A percentile compares a stretch with the other conserved stretches of the same genome.
phyloP scores from a whole-genome alignment of 352 stramenopile species.

The Phytophthora fragariae region DNA sequence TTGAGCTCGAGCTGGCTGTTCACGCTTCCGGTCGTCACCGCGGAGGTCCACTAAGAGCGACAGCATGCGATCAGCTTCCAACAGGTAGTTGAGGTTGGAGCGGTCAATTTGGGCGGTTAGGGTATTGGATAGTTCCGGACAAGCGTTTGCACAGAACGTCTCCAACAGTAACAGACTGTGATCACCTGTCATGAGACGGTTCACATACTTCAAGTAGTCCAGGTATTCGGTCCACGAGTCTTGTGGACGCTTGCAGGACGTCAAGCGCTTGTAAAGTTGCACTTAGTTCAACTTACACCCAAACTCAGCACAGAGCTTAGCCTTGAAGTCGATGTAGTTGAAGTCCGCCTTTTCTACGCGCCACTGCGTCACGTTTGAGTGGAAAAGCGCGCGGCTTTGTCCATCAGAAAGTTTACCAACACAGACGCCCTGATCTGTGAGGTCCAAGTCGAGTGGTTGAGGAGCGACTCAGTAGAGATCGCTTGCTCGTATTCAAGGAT shows the following conservation, averaged over 20 bases:
- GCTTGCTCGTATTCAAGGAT: constrained; percentile 20
- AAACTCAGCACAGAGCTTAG: neutral
- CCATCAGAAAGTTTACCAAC: constrained; percentile 10
- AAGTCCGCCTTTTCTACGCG: neutral
- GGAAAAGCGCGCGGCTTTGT: constrained; percentile 7
- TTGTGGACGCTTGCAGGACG: constrained; percentile 12
- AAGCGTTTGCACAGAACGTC: constrained; percentile 13
- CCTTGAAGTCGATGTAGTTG: constrained; percentile 11
- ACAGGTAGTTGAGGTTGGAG: neutral
- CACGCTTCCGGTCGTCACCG: neutral
- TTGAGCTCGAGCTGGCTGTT: neutral
- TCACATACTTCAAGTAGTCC: constrained; percentile 27
- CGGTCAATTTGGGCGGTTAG: constrained; percentile 8
- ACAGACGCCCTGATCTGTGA: constrained; percentile 9
- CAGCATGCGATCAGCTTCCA: constrained; percentile 11
- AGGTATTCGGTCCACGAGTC: constrained; percentile 19
- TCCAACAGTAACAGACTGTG: constrained; percentile 16
- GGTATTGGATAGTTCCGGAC: constrained; percentile 9
- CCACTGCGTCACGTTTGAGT: constrained; percentile 15
- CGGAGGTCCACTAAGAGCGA: neutral
- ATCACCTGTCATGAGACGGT: constrained; percentile 21
- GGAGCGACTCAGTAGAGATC: neutral
- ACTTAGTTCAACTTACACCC: constrained; percentile 24
- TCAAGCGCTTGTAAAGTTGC: constrained; percentile 14
- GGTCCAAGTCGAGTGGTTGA: neutral